Conservation (phyloP, 140 eudicot species). For the Flaveria floridana region DNA sequence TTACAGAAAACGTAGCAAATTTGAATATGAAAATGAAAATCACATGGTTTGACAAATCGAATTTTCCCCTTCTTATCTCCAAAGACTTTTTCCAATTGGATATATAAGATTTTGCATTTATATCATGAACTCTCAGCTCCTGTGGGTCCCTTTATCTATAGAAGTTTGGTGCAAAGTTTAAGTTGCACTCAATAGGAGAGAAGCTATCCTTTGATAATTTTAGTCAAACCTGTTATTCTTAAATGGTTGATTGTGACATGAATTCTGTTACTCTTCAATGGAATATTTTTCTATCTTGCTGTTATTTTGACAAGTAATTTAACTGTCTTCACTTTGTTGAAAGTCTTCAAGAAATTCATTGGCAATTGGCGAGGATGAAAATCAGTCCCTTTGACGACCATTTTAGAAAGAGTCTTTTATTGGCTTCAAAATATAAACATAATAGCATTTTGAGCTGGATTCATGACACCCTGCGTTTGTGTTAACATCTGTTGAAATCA, state of each 20-base stretch:
- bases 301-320: slow-evolving; percentile 1
- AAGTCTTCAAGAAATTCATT: slow-evolving; percentile 5
- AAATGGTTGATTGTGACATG: not conserved
- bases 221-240: slow-evolving; percentile 13
- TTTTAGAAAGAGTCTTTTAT: not conserved
- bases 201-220: slow-evolving; percentile 15
- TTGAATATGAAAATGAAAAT: not conserved
- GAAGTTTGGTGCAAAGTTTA: slow-evolving; percentile 7
- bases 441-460: not conserved
- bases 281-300: not conserved
- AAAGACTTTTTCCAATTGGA: not conserved
- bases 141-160: slow-evolving; percentile 15
- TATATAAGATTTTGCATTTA: slow-evolving; percentile 4
- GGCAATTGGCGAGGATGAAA: not conserved
- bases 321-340: slow-evolving; percentile 4
- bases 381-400: not conserved
- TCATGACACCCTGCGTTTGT: no score
- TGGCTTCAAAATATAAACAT: not conserved
- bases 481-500: no score
- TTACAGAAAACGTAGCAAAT: not conserved
- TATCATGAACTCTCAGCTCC: not conserved
- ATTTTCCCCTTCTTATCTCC: slow-evolving; percentile 13
- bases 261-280: not conserved
- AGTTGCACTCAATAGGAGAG: not conserved
- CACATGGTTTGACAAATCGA: slow-evolving; percentile 20